phyloP scores from a whole-genome alignment of 2,329 filamentous ascomycete genomes.

The Monilinia laxa region DNA sequence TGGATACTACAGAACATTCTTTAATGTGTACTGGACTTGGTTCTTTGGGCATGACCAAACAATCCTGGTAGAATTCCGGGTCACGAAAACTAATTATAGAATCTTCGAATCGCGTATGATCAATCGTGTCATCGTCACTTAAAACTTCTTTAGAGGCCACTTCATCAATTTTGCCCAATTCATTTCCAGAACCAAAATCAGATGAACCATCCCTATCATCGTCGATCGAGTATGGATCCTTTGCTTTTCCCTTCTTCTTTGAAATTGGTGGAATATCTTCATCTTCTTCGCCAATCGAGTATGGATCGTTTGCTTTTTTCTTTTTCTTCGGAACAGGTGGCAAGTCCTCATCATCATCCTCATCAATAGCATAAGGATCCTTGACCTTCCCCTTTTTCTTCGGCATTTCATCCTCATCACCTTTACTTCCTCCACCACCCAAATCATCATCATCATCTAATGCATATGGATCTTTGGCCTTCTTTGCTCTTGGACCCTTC shows the following conservation, averaged over 20 bases:
- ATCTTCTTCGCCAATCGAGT: slow-evolving; percentile 1
- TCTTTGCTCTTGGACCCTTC: slow-evolving; percentile 11
- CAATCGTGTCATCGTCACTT: slow-evolving; percentile 14
- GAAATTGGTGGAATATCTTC: slow-evolving; percentile 3
- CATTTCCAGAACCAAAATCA: slow-evolving; percentile 8
- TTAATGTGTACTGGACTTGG: slow-evolving; percentile 11
- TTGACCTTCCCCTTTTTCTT: slow-evolving; percentile 12
- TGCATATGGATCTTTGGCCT: slow-evolving; percentile 18
- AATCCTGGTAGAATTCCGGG: slow-evolving; percentile 37
- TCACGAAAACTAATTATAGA: slow-evolving; percentile 31
- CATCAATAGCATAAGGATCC: slow-evolving; percentile 14
- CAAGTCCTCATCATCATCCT: slow-evolving; percentile 11
- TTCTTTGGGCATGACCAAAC: slow-evolving; percentile 25
- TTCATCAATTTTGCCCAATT: slow-evolving; percentile 9
- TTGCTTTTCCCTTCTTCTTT: slow-evolving; percentile 9
- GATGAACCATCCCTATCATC: slow-evolving; percentile 18
- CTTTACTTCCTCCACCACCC: background rate
- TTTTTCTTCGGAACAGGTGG: slow-evolving; percentile 1
- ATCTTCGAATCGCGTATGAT: slow-evolving; percentile 13
- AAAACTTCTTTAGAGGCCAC: slow-evolving; percentile 18
- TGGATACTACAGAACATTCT: slow-evolving; percentile 14
- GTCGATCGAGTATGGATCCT: background rate
- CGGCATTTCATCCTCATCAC: background rate
- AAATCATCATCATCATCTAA: slow-evolving; percentile 18
- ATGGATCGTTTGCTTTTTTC: slow-evolving; percentile 16